A percentile compares a stretch with the other conserved stretches of the same genome.
phyloP scores from a whole-genome alignment of 2,329 filamentous ascomycete species.

The Botrytis hyacinthi region DNA sequence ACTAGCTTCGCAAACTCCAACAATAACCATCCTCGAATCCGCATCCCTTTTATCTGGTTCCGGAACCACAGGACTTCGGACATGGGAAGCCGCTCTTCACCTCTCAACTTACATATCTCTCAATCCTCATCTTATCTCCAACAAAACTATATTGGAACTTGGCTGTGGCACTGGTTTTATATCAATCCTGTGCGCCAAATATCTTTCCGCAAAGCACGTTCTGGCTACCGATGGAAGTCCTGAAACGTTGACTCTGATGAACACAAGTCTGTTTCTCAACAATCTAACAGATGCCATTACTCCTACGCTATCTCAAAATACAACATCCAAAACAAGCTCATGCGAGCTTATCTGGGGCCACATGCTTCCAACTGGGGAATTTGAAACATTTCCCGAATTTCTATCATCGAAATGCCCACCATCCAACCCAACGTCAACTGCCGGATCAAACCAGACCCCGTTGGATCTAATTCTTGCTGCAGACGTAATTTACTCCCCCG shows the following conservation, averaged over 20 bases:
- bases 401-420: slow-evolving; percentile 12
- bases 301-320: not conserved
- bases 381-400: slow-evolving; percentile 29
- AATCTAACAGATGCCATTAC: slow-evolving; percentile 43
- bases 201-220: slow-evolving; percentile 57
- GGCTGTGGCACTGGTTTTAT: slow-evolving; percentile 76
- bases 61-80: slow-evolving; percentile 73
- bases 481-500: slow-evolving; percentile 74
- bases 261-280: slow-evolving; percentile 68
- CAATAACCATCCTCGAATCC: slow-evolving; percentile 67
- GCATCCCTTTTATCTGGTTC: slow-evolving; percentile 65
- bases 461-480: slow-evolving; percentile 68
- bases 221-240: slow-evolving; percentile 73
- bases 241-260: slow-evolving; percentile 65
- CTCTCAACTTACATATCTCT: slow-evolving; percentile 65
- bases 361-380: slow-evolving; percentile 39
- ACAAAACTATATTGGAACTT: slow-evolving; percentile 65
- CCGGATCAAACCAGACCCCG: slow-evolving; percentile 41
- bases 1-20: slow-evolving; percentile 19
- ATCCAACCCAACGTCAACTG: not conserved
- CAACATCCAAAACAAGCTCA: slow-evolving; percentile 49
- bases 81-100: slow-evolving; percentile 78
- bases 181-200: slow-evolving; percentile 69
- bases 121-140: slow-evolving; percentile 42
- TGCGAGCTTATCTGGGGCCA: slow-evolving; percentile 53